These are phyloP conservation scores for Aspergillus proliferans DNA, from an alignment of 2,329 filamentous ascomycete species.

Conservation along the genomic window DNA sequence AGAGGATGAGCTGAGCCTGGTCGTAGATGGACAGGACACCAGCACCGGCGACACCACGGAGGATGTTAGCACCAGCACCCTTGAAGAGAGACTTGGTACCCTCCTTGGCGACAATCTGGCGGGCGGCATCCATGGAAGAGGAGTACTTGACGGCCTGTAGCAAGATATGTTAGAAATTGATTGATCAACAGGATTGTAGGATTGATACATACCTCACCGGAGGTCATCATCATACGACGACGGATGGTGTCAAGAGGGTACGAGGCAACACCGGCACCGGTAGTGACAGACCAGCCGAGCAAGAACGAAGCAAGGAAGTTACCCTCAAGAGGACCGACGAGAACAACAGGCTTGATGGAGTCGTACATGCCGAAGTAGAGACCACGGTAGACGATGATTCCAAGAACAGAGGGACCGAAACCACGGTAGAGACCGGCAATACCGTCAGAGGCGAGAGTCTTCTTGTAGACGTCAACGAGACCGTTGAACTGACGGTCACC, in stretches of 20 bases:
- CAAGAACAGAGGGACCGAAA: constrained; percentile 98
- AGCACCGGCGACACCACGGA: constrained; percentile 99
- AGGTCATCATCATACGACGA: constrained; percentile 99
- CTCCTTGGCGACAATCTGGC: constrained; percentile 94
- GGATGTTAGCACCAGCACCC: constrained; percentile 99
- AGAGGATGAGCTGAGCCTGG: constrained; percentile 97
- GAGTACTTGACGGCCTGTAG: constrained; percentile 98
- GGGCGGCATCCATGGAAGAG: constrained; percentile 87
- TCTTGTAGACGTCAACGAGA: constrained; percentile 98
- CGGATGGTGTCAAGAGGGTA: constrained; percentile 99
- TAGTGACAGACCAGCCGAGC: constrained; percentile 99
- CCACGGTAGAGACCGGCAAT: constrained; percentile 99
- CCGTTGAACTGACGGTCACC: constrained; percentile 99
- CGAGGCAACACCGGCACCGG: constrained; percentile 99
- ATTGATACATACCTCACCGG: constrained; percentile 54
- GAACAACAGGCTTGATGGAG: constrained; percentile 98
- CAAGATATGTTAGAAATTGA: constrained; percentile 40
- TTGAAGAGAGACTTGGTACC: constrained; percentile 99
- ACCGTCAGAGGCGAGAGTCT: constrained; percentile 98
- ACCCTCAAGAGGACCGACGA: constrained; percentile 83
- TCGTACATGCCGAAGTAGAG: constrained; percentile 99
- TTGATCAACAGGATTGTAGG: background rate
- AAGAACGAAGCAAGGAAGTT: constrained; percentile 99
- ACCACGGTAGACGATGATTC: constrained; percentile 99
- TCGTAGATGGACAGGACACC: constrained; percentile 99